These are phyloP conservation scores for Kodamaea hsintzibuensis DNA, from an alignment of 805 yeast genomes.

Conservation along the genomic window DNA sequence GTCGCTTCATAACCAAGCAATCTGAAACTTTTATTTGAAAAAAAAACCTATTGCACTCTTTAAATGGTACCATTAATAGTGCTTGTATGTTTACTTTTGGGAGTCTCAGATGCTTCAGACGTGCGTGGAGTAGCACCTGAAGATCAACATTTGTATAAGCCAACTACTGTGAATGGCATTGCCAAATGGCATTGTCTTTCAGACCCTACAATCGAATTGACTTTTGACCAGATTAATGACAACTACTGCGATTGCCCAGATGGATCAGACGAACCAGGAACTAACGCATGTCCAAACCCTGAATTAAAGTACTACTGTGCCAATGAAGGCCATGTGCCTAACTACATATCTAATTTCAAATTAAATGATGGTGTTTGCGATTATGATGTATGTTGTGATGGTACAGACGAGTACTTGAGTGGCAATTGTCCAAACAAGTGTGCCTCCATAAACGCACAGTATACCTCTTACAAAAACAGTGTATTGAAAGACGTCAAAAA, in stretches of 20 bases:
- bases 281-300: slow-evolving; percentile 66
- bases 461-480: slow-evolving; percentile 16
- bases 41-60: neutral
- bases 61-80: neutral
- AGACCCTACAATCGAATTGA: slow-evolving; percentile 63
- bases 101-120: neutral
- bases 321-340: slow-evolving; percentile 69
- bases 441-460: slow-evolving; percentile 45
- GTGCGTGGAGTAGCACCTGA: slow-evolving; percentile 14
- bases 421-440: slow-evolving; percentile 59
- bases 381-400: slow-evolving; percentile 88
- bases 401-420: slow-evolving; percentile 72
- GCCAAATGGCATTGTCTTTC: slow-evolving; percentile 64
- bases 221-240: slow-evolving; percentile 72
- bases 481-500: slow-evolving; percentile 18
- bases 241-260: slow-evolving; percentile 96
- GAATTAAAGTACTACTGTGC: slow-evolving; percentile 64
- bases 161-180: slow-evolving; percentile 40
- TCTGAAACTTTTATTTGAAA: neutral
- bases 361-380: slow-evolving; percentile 94
- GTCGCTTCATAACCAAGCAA: neutral
- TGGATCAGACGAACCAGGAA: slow-evolving; percentile 97
- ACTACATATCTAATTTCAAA: slow-evolving; percentile 60
- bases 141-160: slow-evolving; percentile 47
- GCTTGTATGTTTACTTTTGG: neutral